A percentile compares a stretch with the other conserved stretches of the same genome.
Evolutionary conservation across 2,329 filamentous ascomycete genomes (phyloP).

Genomic region (Trichoderma atroviride): DNA sequence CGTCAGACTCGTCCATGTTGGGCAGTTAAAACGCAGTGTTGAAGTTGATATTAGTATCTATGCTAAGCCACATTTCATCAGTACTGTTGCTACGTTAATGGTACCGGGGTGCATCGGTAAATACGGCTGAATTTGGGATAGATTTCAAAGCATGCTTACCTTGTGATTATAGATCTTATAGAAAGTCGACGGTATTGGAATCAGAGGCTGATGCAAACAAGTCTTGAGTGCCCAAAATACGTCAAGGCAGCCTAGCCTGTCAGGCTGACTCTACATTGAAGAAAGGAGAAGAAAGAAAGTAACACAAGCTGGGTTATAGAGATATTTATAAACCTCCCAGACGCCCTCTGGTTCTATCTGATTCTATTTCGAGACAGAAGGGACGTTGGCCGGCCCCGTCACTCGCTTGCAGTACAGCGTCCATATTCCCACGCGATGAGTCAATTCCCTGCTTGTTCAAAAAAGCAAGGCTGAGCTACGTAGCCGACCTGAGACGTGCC

Average conservation of each 20-base stretch:
- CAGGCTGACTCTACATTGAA: neutral
- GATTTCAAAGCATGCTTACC: neutral
- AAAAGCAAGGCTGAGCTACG: neutral
- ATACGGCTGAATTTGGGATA: neutral
- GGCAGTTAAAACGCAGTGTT: neutral
- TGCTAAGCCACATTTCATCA: neutral
- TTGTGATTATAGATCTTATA: neutral
- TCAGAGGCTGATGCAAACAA: rapidly evolving
- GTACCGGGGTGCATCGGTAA: neutral
- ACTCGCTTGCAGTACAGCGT: neutral
- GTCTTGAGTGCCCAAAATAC: neutral
- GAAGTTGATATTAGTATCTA: no score
- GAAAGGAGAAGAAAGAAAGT: neutral
- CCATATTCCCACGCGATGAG: neutral
- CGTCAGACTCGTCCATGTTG: neutral
- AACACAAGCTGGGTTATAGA: neutral
- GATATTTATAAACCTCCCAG: neutral
- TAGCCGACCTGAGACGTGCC: neutral
- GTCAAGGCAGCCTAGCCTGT: neutral
- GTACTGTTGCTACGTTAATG: neutral
- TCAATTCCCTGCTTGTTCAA: neutral
- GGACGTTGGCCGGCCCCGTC: neutral
- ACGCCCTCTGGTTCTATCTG: neutral
- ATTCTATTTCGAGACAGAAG: neutral
- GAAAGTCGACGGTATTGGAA: neutral